Evolutionary conservation across 2,329 filamentous ascomycete species (phyloP), one percentile per base, ranked within the genome.

Genomic region (Colletotrichum lindemuthianum): DNA sequence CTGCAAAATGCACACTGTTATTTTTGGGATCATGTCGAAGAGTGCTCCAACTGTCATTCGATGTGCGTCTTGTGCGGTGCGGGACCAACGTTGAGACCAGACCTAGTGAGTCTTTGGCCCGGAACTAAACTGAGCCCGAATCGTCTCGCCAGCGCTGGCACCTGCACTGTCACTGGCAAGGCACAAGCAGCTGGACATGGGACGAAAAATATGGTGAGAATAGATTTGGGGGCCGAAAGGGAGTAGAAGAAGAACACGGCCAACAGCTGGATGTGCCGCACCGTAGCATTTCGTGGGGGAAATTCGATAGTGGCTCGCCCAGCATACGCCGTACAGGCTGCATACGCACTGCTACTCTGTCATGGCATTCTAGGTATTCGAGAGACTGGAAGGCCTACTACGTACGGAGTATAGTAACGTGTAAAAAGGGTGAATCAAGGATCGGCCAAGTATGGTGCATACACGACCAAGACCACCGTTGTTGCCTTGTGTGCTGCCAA

Each of bases 221-320:
- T 24, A 4, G 24, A 24, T 24, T 24, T 24, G 24, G 24, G 24
- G 45, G 34, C 34, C 34, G 33, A 45, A 12, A 39, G 44, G 59
- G 49, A 45, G n/a, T 13, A 40, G 57, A 34, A 34, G 36, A 47
- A 39, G 24, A 24, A 24, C 24, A 24, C 4, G 24, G 24, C 24
- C 24, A 24, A 24, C 24, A 24, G 24, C 24, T 24, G 24, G 53
- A 40, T 24, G 32, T 58, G 55, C 52, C 40, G 36, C 41, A 65
- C 51, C 45, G 52, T 61, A 43, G 51, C 63, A 61, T 61, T 61
- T 57, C 61, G 61, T 61, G 61, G 61, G 57, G 58, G 58, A 57
- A 47, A 54, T 40, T 47, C 51, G 40, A 61, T 61, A 45, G 58
- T 49, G 51, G 33, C 40, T 37, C 24, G 40, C 12, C 39, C 61